Conservation (phyloP, 176 grass and related monocot genomes). For the Ananas comosus region DNA sequence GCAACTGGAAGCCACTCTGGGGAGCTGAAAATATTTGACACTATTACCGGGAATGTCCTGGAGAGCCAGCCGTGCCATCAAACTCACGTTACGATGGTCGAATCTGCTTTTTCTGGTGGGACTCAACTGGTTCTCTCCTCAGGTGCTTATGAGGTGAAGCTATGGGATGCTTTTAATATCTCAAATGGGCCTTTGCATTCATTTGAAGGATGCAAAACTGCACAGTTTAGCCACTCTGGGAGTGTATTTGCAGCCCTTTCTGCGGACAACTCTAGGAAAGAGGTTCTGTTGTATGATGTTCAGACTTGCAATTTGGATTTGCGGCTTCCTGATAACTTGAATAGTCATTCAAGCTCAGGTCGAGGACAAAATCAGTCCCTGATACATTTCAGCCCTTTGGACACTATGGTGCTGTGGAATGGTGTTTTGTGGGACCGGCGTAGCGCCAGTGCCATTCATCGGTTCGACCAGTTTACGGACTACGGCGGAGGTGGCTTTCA, state of each 20-base stretch:
- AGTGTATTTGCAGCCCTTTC: constrained; percentile 67
- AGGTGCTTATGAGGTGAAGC: constrained; percentile 56
- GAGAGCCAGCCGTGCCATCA: constrained; percentile 67
- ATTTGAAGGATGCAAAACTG: constrained; percentile 83
- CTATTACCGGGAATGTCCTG: constrained; percentile 64
- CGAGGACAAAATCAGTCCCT: constrained; percentile 51
- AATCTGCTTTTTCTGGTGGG: constrained; percentile 44
- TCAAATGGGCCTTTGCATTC: constrained; percentile 61
- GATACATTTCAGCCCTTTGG: constrained; percentile 92
- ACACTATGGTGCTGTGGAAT: constrained; percentile 85
- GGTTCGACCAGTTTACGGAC: constrained; percentile 97
- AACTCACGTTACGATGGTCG: constrained; percentile 51
- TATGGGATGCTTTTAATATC: constrained; percentile 66
- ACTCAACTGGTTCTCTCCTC: constrained; percentile 78
- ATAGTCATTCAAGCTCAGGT: constrained; percentile 35
- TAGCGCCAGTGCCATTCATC: constrained; percentile 43
- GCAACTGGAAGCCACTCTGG: constrained; percentile 65
- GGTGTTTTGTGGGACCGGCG: constrained; percentile 86
- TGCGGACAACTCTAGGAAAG: constrained; percentile 30
- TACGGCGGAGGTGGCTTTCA: constrained; percentile 93
- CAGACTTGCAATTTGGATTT: constrained; percentile 50
- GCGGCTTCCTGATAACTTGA: constrained; percentile 54
- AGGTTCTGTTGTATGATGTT: constrained; percentile 78
- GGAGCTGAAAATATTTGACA: constrained; percentile 88
- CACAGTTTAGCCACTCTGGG: constrained; percentile 74